Evolutionary conservation across 257 asterid genomes (phyloP), one percentile per base, ranked within the genome.

Genomic region (Nicotiana attenuata): DNA sequence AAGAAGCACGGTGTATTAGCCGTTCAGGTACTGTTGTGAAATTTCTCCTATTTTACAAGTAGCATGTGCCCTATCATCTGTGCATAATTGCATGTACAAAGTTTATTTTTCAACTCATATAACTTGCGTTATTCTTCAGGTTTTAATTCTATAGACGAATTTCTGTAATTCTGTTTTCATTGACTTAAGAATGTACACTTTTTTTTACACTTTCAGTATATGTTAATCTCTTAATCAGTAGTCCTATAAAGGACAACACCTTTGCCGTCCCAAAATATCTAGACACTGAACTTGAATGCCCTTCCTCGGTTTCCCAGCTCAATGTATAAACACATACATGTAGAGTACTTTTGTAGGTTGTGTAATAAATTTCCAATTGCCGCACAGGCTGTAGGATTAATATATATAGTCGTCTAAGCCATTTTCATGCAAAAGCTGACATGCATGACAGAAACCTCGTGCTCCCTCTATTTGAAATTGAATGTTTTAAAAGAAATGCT

Each of bases 1-100:
- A 88, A 85, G 64, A 85, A 85, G 38, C 88, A 87, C 19, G 92
- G 97, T 8, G 86, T 92, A 19, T 87, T 93, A 5, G 90, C 95
- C 13, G 86, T 93, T 53, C 94, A 93, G 93, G 97, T 90, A 3
- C 45, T n/a, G 5, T 10, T 7, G 13, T 59, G 15, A 59, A 10
- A 8, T 59, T 59, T 59, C 15, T 59, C 65, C 65, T n/a, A 59
- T 38, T 38, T 38, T 38, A 38, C 47, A 38, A 7, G 47, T 38
- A 38, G 47, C 47, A 38, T 38, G 47, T 7, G 10, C 7, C 10
- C 10, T 38, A 38, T 38, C 47, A 38, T 2, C 10, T 7, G 2
- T 35, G 45, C 45, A 35, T 35, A 35, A 35, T 35, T 35, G 45
- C 47, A 38, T 38, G 47, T 38, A 6, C 47, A 38, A 7, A 38